Evolutionary conservation across 176 grass and related monocot species (phyloP).

Genomic region (Rhynchospora tenuis): DNA sequence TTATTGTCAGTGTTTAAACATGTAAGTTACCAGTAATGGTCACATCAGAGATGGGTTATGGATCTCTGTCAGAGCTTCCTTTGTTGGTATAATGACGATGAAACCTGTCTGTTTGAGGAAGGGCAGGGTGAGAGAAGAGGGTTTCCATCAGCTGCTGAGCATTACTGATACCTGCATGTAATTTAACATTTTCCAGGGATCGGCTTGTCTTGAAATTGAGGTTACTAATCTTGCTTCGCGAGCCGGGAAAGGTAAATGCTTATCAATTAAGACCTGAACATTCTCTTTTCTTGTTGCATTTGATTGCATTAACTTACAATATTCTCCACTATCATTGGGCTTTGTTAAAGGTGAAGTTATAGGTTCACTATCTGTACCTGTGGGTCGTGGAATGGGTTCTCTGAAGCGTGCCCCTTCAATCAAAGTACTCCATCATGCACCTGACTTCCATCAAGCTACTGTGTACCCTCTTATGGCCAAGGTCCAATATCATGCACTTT

Average conservation of each 20-base stretch:
- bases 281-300: conserved; percentile 5
- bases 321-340: conserved; percentile 1
- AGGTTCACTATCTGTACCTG: conserved; percentile 78
- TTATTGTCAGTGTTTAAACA: not conserved
- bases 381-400: conserved; percentile 51
- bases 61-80: not conserved
- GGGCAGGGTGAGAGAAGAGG: not conserved
- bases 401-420: conserved; percentile 91
- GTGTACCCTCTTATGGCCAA: conserved; percentile 66
- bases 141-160: not conserved
- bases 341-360: conserved; percentile 74
- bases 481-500: conserved; percentile 31
- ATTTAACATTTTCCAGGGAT: conserved; percentile 51
- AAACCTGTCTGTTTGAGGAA: not conserved
- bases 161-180: not conserved
- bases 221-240: conserved; percentile 94
- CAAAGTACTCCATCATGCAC: conserved; percentile 61
- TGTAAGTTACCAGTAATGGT: not conserved
- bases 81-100: not conserved
- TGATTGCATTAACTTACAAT: not conserved
- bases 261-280: not conserved
- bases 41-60: not conserved
- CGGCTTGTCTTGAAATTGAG: conserved; percentile 90
- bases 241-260: conserved; percentile 75
- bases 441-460: conserved; percentile 45